A percentile compares a stretch with the other conserved stretches of the same genome.
Evolutionary conservation across 257 asterid genomes (phyloP).

Genomic region (Hygrophila difformis): DNA sequence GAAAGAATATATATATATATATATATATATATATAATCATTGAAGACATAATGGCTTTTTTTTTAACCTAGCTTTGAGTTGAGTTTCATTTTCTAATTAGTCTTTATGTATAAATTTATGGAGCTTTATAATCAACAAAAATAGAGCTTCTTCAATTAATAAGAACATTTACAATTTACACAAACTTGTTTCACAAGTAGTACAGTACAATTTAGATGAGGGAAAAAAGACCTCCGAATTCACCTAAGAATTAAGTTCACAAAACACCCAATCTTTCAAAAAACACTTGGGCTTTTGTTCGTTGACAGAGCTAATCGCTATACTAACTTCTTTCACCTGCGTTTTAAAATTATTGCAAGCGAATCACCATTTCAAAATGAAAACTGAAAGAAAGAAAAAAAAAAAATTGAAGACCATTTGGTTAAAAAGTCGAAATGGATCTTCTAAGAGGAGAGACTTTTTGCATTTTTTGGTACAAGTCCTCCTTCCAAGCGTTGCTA

Average conservation of each 20-base stretch:
- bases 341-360: background rate
- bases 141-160: no score
- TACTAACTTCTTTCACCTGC: slow-evolving; percentile 20
- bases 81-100: no score
- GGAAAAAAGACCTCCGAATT: slow-evolving; percentile 22
- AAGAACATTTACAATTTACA: no score
- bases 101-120: no score
- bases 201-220: no score
- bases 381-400: slow-evolving; percentile 15
- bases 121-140: no score
- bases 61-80: no score
- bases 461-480: slow-evolving; percentile 41
- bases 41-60: no score
- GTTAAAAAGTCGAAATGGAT: slow-evolving; percentile 49
- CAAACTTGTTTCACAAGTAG: no score
- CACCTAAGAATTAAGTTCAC: slow-evolving; percentile 9
- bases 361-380: background rate
- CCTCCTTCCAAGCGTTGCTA: slow-evolving; percentile 40
- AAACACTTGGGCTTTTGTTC: slow-evolving; percentile 33
- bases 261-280: slow-evolving; percentile 37
- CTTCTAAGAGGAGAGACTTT: slow-evolving; percentile 40
- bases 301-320: slow-evolving; percentile 56
- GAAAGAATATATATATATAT: no score
- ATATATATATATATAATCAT: no score
- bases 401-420: background rate